phyloP scores from a whole-genome alignment of 768 basidiomycete species.

The Tylopilus rubrobrunneus region DNA sequence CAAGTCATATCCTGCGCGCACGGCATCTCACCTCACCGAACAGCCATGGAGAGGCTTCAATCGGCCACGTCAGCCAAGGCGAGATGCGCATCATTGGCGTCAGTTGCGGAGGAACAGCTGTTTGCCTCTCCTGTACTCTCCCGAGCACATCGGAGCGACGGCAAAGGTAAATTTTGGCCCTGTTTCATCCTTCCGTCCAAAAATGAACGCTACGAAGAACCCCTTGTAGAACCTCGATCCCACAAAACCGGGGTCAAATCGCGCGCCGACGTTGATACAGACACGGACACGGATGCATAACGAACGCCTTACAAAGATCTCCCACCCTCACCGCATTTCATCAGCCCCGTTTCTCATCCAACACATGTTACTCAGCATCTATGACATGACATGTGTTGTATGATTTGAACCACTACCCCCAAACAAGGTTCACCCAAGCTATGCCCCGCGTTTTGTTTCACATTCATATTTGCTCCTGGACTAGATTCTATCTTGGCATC shows the following conservation, averaged over 20 bases:
- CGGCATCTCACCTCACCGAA: background rate
- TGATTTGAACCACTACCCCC: background rate
- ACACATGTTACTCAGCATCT: background rate
- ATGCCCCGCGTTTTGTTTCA: background rate
- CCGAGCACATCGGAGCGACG: slow-evolving; percentile 13
- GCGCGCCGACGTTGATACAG: slow-evolving; percentile 1
- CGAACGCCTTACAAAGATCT: background rate
- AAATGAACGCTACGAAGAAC: background rate
- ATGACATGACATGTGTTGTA: background rate
- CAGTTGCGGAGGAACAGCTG: slow-evolving; percentile 15
- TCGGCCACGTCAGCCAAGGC: slow-evolving; percentile 16
- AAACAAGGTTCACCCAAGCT: background rate
- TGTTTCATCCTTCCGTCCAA: background rate
- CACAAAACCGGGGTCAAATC: background rate
- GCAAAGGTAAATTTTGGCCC: background rate
- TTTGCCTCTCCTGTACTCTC: slow-evolving; percentile 10
- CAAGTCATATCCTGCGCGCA: background rate
- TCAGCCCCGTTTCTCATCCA: background rate
- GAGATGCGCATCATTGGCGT: slow-evolving; percentile 1
- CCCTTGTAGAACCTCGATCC: background rate
- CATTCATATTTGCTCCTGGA: background rate
- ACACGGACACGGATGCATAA: slow-evolving; percentile 2
- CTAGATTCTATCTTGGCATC: background rate
- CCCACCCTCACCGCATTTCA: slow-evolving; percentile 6
- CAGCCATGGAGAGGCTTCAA: slow-evolving; percentile 17